Base-by-base conservation (phyloP, 129 eudicot genomes). In the Kitagawia praeruptora region DNA sequence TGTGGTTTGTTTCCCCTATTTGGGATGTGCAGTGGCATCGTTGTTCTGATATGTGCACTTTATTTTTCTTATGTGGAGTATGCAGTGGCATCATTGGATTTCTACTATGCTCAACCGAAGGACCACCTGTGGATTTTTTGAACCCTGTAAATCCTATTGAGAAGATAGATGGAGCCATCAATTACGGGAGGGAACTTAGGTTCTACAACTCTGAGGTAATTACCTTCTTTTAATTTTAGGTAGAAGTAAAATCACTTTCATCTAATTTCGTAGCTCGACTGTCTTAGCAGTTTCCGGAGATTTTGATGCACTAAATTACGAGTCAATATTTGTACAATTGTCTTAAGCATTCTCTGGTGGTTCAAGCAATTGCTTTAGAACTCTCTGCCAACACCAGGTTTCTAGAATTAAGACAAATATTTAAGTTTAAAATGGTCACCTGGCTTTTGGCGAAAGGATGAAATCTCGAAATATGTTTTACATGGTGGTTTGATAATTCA, bases 41-140 rank as follows among this genome's bases (percentile, higher is more conserved):
- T 94, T 80, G 97, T 25, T 1, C n/a, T 69, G 45, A 69, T 69
- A 34, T 31, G 23, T 69, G 11, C 18, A 16, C 37, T 72, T 39
- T 41, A 19, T 11, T 3, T 66, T 15, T 21, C 53, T 53, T 54
- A 21, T 79, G 15, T 54, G 49, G 21, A 51, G 45, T 85, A 63
- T 88, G 82, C 90, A 94, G 98, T 80, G 97, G 97, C 58, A 89
- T 81, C 27, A 94, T 94, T 80, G 97, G 98, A 80, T 94, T 91
- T 82, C 77, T 94, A 48, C 51, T 92, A 79, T 89, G 98, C 86
- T 87, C 96, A 77, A 94, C 93, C 18, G 96, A 86, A 71, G 98
- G 96, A n/a, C 93, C 89, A 11, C 85, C 89, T 42, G 93, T 91
- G 66, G 97, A 92, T 85, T 94, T 94, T 86, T 49, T 75, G 83